Evolutionary conservation across 2,329 filamentous ascomycete genomes (phyloP), one percentile per base, ranked within the genome.

Genomic region (Exophiala sideris): DNA sequence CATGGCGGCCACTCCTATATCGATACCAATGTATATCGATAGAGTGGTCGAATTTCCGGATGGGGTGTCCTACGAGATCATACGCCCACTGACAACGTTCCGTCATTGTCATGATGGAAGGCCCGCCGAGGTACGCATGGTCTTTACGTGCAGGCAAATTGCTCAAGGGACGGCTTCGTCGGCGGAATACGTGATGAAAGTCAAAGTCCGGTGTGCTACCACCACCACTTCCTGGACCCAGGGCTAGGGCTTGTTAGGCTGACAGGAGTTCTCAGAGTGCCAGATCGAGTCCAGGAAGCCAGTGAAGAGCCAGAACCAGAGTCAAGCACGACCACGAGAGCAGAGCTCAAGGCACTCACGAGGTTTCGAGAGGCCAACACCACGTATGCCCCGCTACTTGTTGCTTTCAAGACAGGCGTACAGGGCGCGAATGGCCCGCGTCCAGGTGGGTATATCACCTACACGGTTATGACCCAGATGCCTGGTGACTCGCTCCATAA

Each of bases 381-480:
- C 44, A 24, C 54, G 20, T 60, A 49, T 49, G 62, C 61, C 20
- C 62, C 62, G 21, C 57, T 56, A 8, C 52, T 65, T 35, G 56
- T 65, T 14, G 42, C 52, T 33, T 65, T 57, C 53, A 58, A 60
- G 45, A 50, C 51, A 39, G 29, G 47, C 36, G 48, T 53, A 29
- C 62, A 64, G 56, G 57, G 52, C 33, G 40, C 58, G 36, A 42
- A 58, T 21, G 52, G 58, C 8, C 55, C 58, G 16, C 34, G 61
- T 21, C 64, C 62, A 0, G 58, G 59, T 40, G 64, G 64, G 33
- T 65, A 63, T 44, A 29, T 63, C 34, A 65, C 57, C n/a, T 64
- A 59, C 50, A 58, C 60, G 21, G 60, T 65, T 24, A 64, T 61
- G 64, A 64, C 60, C 33, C 62, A 62, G 47, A 56, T 65, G 54